These are phyloP conservation scores for Salix exigua DNA, from an alignment of 345 rosid species.

Conservation along the genomic window DNA sequence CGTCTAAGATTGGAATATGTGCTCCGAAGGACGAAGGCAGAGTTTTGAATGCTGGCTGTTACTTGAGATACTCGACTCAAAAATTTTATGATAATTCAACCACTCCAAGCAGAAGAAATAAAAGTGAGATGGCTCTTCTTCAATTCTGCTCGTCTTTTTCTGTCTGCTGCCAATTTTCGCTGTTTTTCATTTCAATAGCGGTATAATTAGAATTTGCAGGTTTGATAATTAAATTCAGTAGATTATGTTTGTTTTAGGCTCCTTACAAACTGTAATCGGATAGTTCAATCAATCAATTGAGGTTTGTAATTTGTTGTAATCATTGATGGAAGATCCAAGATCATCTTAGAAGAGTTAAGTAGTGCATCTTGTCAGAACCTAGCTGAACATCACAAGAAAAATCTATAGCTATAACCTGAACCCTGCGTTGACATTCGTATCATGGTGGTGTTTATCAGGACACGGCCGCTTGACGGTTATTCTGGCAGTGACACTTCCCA, in stretches of 20 bases:
- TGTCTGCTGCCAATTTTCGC: not conserved
- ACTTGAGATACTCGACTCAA: slow-evolving; percentile 59
- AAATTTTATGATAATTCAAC: slow-evolving; percentile 63
- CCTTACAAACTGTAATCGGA: too few relatives aligned
- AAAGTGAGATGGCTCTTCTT: slow-evolving; percentile 32
- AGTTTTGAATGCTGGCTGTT: slow-evolving; percentile 73
- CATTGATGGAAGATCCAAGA: too few relatives aligned
- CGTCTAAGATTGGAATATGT: slow-evolving; percentile 40
- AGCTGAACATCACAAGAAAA: not conserved
- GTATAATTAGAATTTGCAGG: too few relatives aligned
- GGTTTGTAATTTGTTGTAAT: too few relatives aligned
- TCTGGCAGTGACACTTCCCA: slow-evolving; percentile 48
- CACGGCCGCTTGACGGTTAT: slow-evolving; percentile 39
- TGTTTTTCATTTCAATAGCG: not conserved
- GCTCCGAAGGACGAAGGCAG: slow-evolving; percentile 61
- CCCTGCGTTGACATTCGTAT: not conserved
- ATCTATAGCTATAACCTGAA: not conserved
- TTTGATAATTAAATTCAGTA: too few relatives aligned
- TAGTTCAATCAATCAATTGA: too few relatives aligned
- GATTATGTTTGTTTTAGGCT: too few relatives aligned
- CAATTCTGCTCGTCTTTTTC: not conserved
- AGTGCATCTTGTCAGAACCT: too few relatives aligned
- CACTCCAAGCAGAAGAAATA: slow-evolving; percentile 24
- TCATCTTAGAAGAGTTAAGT: too few relatives aligned
- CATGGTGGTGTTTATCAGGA: slow-evolving; percentile 33